Conservation (phyloP, 805 yeast genomes). For the Candida sithepensis region DNA sequence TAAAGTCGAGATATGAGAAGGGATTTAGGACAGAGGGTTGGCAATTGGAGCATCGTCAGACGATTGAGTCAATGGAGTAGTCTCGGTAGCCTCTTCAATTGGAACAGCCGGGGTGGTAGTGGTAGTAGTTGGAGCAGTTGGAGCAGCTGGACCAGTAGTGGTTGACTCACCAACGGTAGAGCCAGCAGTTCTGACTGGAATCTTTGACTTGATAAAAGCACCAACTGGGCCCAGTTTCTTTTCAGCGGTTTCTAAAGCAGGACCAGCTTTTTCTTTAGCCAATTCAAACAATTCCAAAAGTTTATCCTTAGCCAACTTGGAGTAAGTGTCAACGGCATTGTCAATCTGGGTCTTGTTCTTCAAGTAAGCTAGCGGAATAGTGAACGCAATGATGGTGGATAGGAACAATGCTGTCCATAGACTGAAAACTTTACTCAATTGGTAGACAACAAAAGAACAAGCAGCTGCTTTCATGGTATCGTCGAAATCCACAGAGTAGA, state of each 20-base stretch:
- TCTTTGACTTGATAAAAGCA: conserved; percentile 49
- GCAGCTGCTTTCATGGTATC: conserved; percentile 72
- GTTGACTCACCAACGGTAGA: conserved; percentile 49
- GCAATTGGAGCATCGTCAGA: neutral
- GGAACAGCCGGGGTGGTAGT: conserved; percentile 9
- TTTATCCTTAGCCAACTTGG: conserved; percentile 48
- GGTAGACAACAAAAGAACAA: conserved; percentile 58
- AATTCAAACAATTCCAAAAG: conserved; percentile 37
- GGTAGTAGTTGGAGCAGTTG: conserved; percentile 7
- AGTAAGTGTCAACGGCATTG: conserved; percentile 47
- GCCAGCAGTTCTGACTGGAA: conserved; percentile 68
- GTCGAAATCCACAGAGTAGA: conserved; percentile 69
- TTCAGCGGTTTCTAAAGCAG: conserved; percentile 54
- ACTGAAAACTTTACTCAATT: conserved; percentile 72
- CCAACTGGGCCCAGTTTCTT: conserved; percentile 67
- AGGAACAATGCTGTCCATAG: conserved; percentile 62
- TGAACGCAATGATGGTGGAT: conserved; percentile 59
- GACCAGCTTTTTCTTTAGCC: conserved; percentile 45
- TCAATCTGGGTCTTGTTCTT: conserved; percentile 77
- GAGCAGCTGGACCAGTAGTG: conserved; percentile 2
- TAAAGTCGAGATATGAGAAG: no score
- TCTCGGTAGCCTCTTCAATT: neutral
- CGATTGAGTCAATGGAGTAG: conserved; percentile 1
- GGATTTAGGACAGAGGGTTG: neutral
- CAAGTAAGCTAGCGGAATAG: conserved; percentile 72